Evolutionary conservation across 2,329 filamentous ascomycete species (phyloP).

Genomic region (Incumbomyces delicatus): DNA sequence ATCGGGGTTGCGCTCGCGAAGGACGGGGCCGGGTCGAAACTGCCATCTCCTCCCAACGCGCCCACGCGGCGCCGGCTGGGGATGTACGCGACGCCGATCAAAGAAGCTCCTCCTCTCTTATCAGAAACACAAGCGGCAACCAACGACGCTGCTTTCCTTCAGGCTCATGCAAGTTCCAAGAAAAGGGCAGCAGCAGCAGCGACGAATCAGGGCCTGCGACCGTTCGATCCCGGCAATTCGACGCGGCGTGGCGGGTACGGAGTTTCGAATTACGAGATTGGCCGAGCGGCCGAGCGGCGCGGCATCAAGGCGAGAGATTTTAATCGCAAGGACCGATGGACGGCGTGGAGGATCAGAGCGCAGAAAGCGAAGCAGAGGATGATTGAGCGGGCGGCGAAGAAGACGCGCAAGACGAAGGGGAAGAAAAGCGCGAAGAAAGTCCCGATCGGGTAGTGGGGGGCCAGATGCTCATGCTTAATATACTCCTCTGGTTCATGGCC

Average conservation of each 20-base stretch:
- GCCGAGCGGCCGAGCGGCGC: slow-evolving; percentile 36
- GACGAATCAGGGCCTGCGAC: slow-evolving; percentile 20
- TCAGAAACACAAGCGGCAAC: slow-evolving; percentile 5
- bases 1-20: slow-evolving; percentile 88
- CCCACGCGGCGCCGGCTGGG: slow-evolving; percentile 66
- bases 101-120: slow-evolving; percentile 8
- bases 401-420: slow-evolving; percentile 54
- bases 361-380: slow-evolving; percentile 36
- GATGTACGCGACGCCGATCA: slow-evolving; percentile 49
- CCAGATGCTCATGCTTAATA: too few species aligned
- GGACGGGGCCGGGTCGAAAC: slow-evolving; percentile 47
- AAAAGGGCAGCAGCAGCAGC: slow-evolving; percentile 16
- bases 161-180: slow-evolving; percentile 10
- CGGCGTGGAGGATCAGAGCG: slow-evolving; percentile 54
- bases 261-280: slow-evolving; percentile 43
- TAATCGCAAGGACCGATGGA: slow-evolving; percentile 50
- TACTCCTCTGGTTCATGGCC: too few species aligned
- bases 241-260: slow-evolving; percentile 27
- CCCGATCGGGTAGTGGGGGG: too few species aligned
- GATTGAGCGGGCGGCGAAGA: slow-evolving; percentile 49
- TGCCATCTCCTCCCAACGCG: slow-evolving; percentile 67
- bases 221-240: slow-evolving; percentile 21
- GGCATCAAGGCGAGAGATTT: slow-evolving; percentile 47
- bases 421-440: slow-evolving; percentile 40
- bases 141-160: slow-evolving; percentile 11